Evolutionary conservation across 1,284 basidiomycete genomes (phyloP).

Genomic region (Trametes sp.): DNA sequence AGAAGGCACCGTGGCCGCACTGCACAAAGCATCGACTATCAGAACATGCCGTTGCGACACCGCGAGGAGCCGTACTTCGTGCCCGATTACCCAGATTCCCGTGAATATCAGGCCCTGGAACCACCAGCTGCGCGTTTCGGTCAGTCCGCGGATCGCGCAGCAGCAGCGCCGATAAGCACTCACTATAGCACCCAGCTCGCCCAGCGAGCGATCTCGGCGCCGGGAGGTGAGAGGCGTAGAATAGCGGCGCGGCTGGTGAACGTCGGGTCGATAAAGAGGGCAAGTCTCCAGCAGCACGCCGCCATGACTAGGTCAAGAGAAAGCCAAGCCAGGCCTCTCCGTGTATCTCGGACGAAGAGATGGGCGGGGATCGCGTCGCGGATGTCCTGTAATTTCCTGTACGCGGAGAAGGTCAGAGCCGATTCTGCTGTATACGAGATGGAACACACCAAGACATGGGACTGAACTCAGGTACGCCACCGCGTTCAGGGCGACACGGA

Average conservation of each 20-base stretch:
- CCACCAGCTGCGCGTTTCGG: constrained; percentile 56
- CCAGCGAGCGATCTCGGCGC: constrained; percentile 51
- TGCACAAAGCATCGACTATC: constrained; percentile 19
- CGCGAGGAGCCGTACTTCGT: constrained; percentile 50
- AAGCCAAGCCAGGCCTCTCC: constrained; percentile 37
- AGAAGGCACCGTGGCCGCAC: constrained; percentile 44
- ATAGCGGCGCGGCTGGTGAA: constrained; percentile 41
- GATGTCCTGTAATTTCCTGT: constrained; percentile 57
- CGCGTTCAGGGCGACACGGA: constrained; percentile 41
- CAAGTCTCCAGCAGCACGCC: constrained; percentile 51
- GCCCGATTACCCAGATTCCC: constrained; percentile 70
- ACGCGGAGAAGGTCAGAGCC: not conserved
- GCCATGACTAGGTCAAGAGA: constrained; percentile 57
- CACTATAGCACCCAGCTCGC: constrained; percentile 48
- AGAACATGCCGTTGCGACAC: not conserved
- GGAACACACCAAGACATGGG: constrained; percentile 50
- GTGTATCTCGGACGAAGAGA: constrained; percentile 42
- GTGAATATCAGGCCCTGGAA: constrained; percentile 67
- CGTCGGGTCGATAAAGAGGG: constrained; percentile 56
- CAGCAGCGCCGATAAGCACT: constrained; percentile 10
- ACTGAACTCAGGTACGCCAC: constrained; percentile 51
- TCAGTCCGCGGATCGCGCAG: not conserved
- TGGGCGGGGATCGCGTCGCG: constrained; percentile 58
- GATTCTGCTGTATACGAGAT: not conserved
- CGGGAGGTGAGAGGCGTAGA: constrained; percentile 43